phyloP scores from a whole-genome alignment of 805 yeast genomes.

The Saccharomycopsis guyanensis region DNA sequence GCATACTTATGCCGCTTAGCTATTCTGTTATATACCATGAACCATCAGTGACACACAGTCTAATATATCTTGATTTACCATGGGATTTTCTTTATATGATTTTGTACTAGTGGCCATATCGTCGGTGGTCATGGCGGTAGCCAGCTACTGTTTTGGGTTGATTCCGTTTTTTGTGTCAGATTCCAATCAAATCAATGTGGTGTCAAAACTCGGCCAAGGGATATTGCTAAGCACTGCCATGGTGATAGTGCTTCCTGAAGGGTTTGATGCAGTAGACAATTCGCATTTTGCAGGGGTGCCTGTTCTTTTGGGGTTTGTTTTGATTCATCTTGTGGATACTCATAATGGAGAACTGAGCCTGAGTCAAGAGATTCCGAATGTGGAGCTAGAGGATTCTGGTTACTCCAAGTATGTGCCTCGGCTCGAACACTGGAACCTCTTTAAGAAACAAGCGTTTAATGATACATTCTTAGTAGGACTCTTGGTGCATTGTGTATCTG shows the following conservation, averaged over 20 bases:
- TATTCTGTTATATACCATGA: too few relatives aligned
- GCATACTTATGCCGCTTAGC: too few relatives aligned
- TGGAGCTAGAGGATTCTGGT: constrained; percentile 1
- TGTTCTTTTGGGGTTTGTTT: constrained; percentile 44
- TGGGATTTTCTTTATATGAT: constrained; percentile 1
- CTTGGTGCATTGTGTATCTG: constrained; percentile 59
- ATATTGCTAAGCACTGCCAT: constrained; percentile 53
- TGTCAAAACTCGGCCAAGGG: constrained; percentile 52
- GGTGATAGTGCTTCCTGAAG: constrained; percentile 59
- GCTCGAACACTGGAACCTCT: neutral
- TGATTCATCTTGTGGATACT: constrained; percentile 45
- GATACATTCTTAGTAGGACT: constrained; percentile 54
- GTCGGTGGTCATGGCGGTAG: constrained; percentile 4
- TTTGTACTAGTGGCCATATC: constrained; percentile 1
- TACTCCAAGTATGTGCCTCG: constrained; percentile 3
- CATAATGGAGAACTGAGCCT: constrained; percentile 14
- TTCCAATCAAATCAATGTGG: constrained; percentile 26
- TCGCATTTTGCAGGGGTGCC: constrained; percentile 37
- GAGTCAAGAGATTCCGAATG: neutral
- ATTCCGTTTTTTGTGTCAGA: neutral
- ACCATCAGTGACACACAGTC: too few relatives aligned
- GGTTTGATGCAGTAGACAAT: constrained; percentile 38
- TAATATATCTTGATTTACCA: too few relatives aligned
- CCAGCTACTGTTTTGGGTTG: constrained; percentile 8
- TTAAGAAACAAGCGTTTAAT: constrained; percentile 27